Evolutionary conservation across 192 early-diverging fungal genomes (phyloP), one percentile per base, ranked within the genome.

Genomic region (Tieghemiomyces parasiticus): DNA sequence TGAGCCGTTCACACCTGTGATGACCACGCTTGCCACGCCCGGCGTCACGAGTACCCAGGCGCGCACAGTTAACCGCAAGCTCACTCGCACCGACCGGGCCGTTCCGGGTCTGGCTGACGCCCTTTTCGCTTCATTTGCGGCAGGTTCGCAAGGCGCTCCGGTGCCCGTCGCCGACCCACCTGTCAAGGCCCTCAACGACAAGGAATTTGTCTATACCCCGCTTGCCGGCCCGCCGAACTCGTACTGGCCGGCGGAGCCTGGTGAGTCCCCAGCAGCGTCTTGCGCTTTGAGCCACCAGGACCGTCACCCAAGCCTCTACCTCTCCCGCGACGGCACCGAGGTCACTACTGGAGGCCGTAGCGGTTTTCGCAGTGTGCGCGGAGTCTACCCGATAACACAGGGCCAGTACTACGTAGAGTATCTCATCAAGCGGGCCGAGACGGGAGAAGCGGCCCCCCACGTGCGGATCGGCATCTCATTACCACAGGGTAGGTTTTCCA

Each of bases 371-470:
- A 85, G 75, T 66, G 77, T 73, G 29, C 71, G 83, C 4, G 76
- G 81, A 6, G 83, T 77, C 61, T 72, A 74, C 42, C 72, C 78
- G 33, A 78, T 85, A 2, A 66, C 71, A 20, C 76, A 81, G 32
- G 83, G 83, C 2, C 64, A 69, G 26, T 85, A 80, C 79, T 85
- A 67, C 60, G 80, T 76, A 60, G 83, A 85, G 63, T 78, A 75
- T 10, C 73, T 67, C 10, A 65, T 85, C 9, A 65, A 71, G 22
- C 58, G 69, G 35, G 76, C 71, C 25, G 74, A 50, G 28, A 25
- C 58, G 58, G 26, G 45, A 13, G 19, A 67, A 6, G 73, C 79
- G 58, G 78, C 71, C 14, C 72, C 79, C 4, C 79, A 85, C 64
- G 81, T 85, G 12, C 74, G 83, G 33, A 52, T 85, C 24, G 83